phyloP scores from a whole-genome alignment of 345 rosid genomes.

The Sonneratia alba region DNA sequence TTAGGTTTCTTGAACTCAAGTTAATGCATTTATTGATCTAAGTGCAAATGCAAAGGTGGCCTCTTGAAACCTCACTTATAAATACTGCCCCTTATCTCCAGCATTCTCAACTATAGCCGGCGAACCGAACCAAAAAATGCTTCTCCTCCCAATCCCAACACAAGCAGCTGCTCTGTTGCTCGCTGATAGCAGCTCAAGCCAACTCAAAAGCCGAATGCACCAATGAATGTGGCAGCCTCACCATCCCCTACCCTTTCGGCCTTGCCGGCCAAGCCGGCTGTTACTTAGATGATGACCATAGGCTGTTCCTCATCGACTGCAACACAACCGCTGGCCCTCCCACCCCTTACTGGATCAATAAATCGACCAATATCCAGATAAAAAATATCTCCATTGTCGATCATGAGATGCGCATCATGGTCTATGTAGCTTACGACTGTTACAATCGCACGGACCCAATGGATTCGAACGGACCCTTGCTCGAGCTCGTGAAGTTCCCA shows the following conservation, averaged over 20 bases:
- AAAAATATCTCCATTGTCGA: constrained; percentile 20
- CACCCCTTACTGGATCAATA: background rate
- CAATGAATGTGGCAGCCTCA: constrained; percentile 23
- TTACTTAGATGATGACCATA: constrained; percentile 9
- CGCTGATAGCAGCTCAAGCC: too few species aligned
- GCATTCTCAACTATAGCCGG: too few species aligned
- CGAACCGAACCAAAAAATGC: too few species aligned
- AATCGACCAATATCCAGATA: background rate
- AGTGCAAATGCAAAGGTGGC: too few species aligned
- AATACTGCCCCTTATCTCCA: too few species aligned
- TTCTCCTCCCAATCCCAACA: too few species aligned
- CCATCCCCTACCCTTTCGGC: constrained; percentile 40
- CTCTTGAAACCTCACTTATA: too few species aligned
- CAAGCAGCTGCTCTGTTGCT: too few species aligned
- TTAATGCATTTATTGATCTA: too few species aligned
- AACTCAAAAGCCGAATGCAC: constrained; percentile 10
- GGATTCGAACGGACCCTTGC: too few species aligned
- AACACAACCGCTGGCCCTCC: constrained; percentile 1
- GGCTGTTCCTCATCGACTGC: constrained; percentile 18
- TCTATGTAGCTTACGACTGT: constrained; percentile 1
- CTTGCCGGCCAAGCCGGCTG: constrained; percentile 18
- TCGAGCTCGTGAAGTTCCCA: background rate
- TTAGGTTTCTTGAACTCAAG: too few species aligned
- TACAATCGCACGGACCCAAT: background rate
- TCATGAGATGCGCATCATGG: background rate